Base-by-base conservation (phyloP, 2,329 filamentous ascomycete genomes). In the Lachnellula cervina region DNA sequence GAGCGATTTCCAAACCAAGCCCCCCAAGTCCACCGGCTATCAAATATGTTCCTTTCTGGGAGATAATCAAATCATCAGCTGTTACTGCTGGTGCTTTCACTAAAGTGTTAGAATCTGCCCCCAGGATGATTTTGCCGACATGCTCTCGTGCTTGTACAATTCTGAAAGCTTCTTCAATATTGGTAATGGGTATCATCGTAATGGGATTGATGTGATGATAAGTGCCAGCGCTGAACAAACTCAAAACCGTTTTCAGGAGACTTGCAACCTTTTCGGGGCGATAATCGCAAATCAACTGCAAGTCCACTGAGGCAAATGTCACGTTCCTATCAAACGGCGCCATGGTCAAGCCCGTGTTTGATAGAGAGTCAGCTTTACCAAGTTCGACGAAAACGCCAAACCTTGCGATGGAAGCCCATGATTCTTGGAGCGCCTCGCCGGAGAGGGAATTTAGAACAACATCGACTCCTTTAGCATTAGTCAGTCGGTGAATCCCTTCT, bases 381-480 rank as follows among this genome's bases (percentile, higher is more conserved):
- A 73, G 66, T 54, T 74, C 72, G 2, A 74, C 49, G 54, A 73
- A 72, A 6, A 65, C 57, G 1, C 71, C 72, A 46, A 66, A 66
- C 0, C 59, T 58, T 6, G 70, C 68, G 17, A 72, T 65, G 47
- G 74, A 77, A 5, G 68, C 56, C 74, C 73, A 78, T 0, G 72
- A 74, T 0, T 72, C 68, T 32, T 73, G 73, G 1, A 78, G 65
- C 50, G 51, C 65, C 60, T 49, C 52, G 2, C 51, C 51, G 2
- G 34, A 38, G 4, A 53, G 44, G 4, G 51, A 47, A 23, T 48
- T 53, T 5, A 53, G 44, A 40, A 53, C 51, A 5, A 53, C 51
- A 42, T 53, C 44, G 13, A 53, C 44, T 13, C 51, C 52, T 21
- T 25, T 32, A 11, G 16, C 52, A 13, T 51, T 47, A 16, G 63